A percentile compares a stretch with the other conserved stretches of the same genome.
These are phyloP conservation scores for Boehmeria nivea DNA, from an alignment of 306 rosid genomes.

Conservation along the genomic window DNA sequence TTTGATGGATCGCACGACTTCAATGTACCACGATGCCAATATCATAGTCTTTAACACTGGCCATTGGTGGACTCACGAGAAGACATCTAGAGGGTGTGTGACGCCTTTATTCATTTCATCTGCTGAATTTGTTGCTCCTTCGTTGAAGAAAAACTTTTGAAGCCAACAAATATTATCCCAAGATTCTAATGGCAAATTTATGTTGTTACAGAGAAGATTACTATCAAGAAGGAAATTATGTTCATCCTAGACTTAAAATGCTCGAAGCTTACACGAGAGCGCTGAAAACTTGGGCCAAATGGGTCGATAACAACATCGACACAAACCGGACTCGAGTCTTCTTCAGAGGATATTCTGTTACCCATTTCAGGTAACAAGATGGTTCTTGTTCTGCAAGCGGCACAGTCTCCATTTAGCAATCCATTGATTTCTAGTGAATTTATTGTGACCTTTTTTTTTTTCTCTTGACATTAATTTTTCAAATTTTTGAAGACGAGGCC, in stretches of 20 bases:
- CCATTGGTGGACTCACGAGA: constrained; percentile 99
- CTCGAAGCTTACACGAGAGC: constrained; percentile 76
- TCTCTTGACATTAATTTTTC: constrained; percentile 12
- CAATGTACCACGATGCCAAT: constrained; percentile 69
- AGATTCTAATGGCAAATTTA: constrained; percentile 17
- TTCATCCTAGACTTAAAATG: constrained; percentile 74
- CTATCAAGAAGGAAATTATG: constrained; percentile 83
- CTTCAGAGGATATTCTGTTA: constrained; percentile 86
- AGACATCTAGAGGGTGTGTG: constrained; percentile 86
- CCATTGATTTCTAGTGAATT: no score
- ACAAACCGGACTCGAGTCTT: constrained; percentile 60
- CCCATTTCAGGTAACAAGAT: constrained; percentile 98
- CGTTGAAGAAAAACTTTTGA: background rate
- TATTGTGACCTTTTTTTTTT: constrained; percentile 13
- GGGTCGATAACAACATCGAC: constrained; percentile 65
- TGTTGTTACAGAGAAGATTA: constrained; percentile 65
- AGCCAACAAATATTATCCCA: background rate
- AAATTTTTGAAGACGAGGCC: constrained; percentile 64
- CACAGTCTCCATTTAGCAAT: no score
- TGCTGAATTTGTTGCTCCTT: background rate
- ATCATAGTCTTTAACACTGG: constrained; percentile 87
- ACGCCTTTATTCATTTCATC: background rate
- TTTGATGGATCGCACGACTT: constrained; percentile 72
- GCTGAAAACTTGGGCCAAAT: constrained; percentile 80
- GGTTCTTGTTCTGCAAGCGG: no score